Percentiles rank a stretch among this genome's conserved stretches.
phyloP scores from a whole-genome alignment of 495 filamentous ascomycete species.

The Tricharina praecox region DNA sequence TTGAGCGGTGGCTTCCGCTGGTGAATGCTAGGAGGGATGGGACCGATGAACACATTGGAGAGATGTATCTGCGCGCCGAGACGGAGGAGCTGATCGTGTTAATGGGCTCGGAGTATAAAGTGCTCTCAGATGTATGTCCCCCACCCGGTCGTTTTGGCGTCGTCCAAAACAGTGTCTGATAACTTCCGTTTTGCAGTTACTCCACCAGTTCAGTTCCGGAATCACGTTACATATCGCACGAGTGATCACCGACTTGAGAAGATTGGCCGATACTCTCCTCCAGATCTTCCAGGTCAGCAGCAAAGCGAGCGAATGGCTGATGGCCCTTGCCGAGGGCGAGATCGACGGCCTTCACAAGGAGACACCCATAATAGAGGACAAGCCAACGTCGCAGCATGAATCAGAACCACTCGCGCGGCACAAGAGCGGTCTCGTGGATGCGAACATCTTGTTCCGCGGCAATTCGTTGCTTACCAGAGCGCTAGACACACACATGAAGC shows the following conservation, averaged over 20 bases:
- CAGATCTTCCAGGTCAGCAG: slow-evolving; percentile 96
- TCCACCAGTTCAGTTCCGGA: slow-evolving; percentile 69
- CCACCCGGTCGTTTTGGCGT: neutral
- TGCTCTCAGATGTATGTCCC: slow-evolving; percentile 44
- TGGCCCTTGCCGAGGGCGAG: slow-evolving; percentile 83
- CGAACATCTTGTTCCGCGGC: slow-evolving; percentile 86
- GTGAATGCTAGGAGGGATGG: slow-evolving; percentile 42
- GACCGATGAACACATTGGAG: slow-evolving; percentile 52
- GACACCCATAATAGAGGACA: slow-evolving; percentile 31
- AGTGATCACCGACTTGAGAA: slow-evolving; percentile 58
- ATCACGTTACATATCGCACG: slow-evolving; percentile 73
- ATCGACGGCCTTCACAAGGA: slow-evolving; percentile 86
- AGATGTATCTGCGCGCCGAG: slow-evolving; percentile 68
- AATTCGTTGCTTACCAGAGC: slow-evolving; percentile 91
- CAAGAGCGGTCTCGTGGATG: slow-evolving; percentile 41
- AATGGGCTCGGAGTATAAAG: slow-evolving; percentile 68
- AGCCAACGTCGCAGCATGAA: slow-evolving; percentile 9
- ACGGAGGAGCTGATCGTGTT: slow-evolving; percentile 80
- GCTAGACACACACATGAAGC: slow-evolving; percentile 86
- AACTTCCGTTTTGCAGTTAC: slow-evolving; percentile 30
- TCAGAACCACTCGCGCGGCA: slow-evolving; percentile 31
- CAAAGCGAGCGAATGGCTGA: slow-evolving; percentile 74
- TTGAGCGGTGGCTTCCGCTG: slow-evolving; percentile 82
- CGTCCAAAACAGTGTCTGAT: slow-evolving; percentile 2
- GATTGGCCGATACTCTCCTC: slow-evolving; percentile 70